A percentile compares a stretch with the other conserved stretches of the same genome.
phyloP scores from a whole-genome alignment of 208 protist species.

The Acanthamoeba lenticulata region DNA sequence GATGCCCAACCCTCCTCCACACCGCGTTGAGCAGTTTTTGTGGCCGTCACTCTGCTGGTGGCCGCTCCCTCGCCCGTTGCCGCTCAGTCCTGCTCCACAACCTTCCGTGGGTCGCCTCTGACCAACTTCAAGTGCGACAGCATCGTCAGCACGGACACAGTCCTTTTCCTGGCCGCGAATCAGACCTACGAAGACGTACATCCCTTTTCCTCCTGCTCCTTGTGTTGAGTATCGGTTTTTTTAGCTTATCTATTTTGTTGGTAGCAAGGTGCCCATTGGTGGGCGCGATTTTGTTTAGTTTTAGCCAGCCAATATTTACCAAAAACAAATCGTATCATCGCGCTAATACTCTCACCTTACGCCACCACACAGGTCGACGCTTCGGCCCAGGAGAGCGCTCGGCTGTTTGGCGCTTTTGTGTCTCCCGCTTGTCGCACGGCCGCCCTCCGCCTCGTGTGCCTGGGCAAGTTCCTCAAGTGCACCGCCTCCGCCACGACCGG shows the following conservation, averaged over 20 bases:
- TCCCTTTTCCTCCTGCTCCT: background rate
- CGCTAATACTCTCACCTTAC: background rate
- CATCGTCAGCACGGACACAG: background rate
- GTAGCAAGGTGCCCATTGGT: background rate
- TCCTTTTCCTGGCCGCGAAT: background rate
- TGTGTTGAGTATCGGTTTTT: background rate
- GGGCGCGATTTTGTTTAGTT: background rate
- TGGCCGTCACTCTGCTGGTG: too few relatives aligned
- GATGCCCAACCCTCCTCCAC: too few relatives aligned
- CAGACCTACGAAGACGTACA: background rate
- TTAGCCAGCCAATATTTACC: background rate
- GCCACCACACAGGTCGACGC: background rate
- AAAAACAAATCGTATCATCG: background rate
- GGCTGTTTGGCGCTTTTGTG: conserved; percentile 46
- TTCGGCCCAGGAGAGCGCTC: background rate
- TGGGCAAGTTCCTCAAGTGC: background rate
- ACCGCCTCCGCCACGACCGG: background rate
- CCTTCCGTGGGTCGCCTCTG: background rate
- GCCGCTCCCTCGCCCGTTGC: too few relatives aligned
- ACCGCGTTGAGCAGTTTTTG: too few relatives aligned
- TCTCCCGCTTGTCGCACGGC: background rate
- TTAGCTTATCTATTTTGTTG: background rate
- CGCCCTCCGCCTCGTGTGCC: background rate
- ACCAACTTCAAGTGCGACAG: conserved; percentile 29
- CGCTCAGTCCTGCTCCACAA: background rate